Evolutionary conservation across 768 basidiomycete species (phyloP).

Genomic region (Rhodotorula toruloides): DNA sequence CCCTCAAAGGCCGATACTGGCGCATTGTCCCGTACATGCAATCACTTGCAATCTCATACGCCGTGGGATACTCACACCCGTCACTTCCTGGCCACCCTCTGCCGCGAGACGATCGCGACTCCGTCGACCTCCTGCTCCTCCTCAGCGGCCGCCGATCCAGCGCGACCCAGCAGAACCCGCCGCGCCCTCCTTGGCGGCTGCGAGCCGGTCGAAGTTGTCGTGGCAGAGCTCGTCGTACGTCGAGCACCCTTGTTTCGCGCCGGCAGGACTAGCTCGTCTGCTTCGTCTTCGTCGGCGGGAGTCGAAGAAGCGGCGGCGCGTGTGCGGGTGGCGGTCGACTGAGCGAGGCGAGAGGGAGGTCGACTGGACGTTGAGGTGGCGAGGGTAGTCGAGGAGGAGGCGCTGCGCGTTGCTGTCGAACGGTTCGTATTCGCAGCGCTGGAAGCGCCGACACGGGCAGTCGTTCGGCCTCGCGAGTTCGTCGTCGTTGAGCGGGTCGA

Average conservation of each 20-base stretch:
- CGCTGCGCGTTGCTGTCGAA: not conserved
- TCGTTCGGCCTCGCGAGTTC: not conserved
- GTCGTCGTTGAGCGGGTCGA: not conserved
- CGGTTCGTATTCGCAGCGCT: no score
- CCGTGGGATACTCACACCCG: no score
- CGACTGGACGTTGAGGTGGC: not conserved
- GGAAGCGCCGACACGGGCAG: not conserved
- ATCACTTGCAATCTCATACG: no score
- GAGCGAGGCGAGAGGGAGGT: not conserved
- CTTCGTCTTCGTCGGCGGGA: not conserved
- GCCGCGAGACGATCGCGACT: not conserved
- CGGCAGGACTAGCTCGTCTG: not conserved
- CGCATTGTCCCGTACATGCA: no score
- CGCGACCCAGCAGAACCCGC: conserved; percentile 1
- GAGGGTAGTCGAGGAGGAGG: not conserved
- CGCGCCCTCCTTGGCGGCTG: conserved; percentile 10
- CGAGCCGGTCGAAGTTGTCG: no score
- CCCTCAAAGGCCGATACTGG: no score
- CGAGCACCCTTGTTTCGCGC: no score
- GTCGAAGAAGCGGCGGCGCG: not conserved
- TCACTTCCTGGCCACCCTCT: not conserved
- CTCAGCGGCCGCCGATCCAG: not conserved
- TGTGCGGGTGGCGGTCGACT: not conserved
- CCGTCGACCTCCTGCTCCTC: conserved; percentile 21
- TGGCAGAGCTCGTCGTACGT: not conserved